Base-by-base conservation (phyloP, 371 early-diverging fungal genomes). In the Blakeslea trispora region DNA sequence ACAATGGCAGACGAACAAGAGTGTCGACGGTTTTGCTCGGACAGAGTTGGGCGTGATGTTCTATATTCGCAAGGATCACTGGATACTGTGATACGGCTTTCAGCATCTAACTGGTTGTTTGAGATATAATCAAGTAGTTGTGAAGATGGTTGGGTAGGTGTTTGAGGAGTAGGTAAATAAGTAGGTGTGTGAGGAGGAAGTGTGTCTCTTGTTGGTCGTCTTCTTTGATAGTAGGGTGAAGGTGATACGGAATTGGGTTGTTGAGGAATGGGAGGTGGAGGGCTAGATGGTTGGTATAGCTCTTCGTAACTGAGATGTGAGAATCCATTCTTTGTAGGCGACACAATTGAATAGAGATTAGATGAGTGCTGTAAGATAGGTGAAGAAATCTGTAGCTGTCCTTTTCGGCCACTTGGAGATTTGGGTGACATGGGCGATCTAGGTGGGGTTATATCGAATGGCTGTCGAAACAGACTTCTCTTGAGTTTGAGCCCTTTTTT, bases 361-460 rank as follows among this genome's bases (percentile, higher is more conserved):
- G 75, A 67, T 6, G 80, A 70, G 56, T 76, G 75, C 45, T 74
- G 71, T 43, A 79, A 59, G 22, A 79, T 64, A 37, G 70, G 70
- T 44, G 72, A 46, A 39, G 72, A 71, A 22, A 68, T 76, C 3
- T 52, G 50, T 9, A 66, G 48, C 23, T 24, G 22, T 13, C 45
- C 45, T 48, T 55, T 55, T 47, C 55, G 39, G 31, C 40, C 40
- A 18, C 46, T 28, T 42, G 40, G 23, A 40, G 51, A 47, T 19
- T 39, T 24, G 5, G 40, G 15, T 28, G 28, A 28, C 28, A 28
- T 28, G 28, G 40, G 23, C 40, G 51, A 47, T 19, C 31, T 24
- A 3, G 40, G 15, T 40, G 46, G 55, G 19, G 18, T 47, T 17
- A 18, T 47, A 17, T 55, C 39, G 9, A 40, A 14, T 41, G 47